Evolutionary conservation across 2,329 filamentous ascomycete species (phyloP).

Genomic region (Calonectria montana): DNA sequence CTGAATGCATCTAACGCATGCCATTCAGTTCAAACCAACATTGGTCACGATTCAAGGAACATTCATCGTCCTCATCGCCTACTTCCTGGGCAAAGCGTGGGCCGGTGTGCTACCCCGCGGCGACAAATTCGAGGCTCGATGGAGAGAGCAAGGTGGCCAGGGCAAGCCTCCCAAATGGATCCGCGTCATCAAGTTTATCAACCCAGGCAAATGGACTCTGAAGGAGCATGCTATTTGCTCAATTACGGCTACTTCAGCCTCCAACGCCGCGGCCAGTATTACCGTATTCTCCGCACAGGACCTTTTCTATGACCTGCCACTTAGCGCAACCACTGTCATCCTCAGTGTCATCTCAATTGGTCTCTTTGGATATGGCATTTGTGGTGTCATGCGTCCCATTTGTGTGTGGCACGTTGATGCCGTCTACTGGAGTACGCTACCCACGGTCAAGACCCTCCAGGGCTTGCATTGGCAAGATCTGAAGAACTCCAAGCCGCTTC

Average conservation of each 20-base stretch:
- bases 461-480: constrained; percentile 64
- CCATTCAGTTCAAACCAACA: constrained; percentile 63
- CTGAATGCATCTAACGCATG: constrained; percentile 13
- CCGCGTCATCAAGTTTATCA: constrained; percentile 56
- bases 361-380: constrained; percentile 66
- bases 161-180: constrained; percentile 57
- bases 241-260: constrained; percentile 65
- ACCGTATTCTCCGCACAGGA: constrained; percentile 60
- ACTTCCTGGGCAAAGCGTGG: constrained; percentile 61
- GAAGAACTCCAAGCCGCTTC: constrained; percentile 61
- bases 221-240: constrained; percentile 68
- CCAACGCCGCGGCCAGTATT: constrained; percentile 57
- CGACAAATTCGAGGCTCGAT: constrained; percentile 59
- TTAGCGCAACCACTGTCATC: constrained; percentile 59
- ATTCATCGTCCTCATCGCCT: constrained; percentile 68
- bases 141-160: constrained; percentile 55
- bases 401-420: constrained; percentile 67
- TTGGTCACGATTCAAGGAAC: constrained; percentile 60
- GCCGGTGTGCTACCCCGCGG: constrained; percentile 58
- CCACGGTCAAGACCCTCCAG: constrained; percentile 64
- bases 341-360: constrained; percentile 64
- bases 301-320: constrained; percentile 62
- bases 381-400: constrained; percentile 64
- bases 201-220: constrained; percentile 62
- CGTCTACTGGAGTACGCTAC: constrained; percentile 66